These are phyloP conservation scores for Arctium minus DNA, from an alignment of 129 eudicot species.

Conservation along the genomic window DNA sequence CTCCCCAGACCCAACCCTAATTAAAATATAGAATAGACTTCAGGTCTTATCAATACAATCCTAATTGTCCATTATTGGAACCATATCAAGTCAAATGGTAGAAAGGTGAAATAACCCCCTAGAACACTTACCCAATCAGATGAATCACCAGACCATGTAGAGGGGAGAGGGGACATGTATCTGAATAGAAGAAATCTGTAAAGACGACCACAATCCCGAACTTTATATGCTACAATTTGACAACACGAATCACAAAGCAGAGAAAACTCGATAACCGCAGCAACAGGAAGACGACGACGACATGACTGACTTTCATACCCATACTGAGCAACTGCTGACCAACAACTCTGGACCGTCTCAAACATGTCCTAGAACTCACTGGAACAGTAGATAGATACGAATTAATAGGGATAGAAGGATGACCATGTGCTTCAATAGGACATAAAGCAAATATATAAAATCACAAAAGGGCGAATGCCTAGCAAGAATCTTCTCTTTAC, in stretches of 20 bases:
- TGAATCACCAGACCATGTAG: not conserved
- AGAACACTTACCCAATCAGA: constrained; percentile 19
- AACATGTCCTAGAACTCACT: constrained; percentile 92
- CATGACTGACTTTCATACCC: constrained; percentile 93
- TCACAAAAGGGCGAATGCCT: not conserved
- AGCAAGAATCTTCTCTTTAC: constrained; percentile 5
- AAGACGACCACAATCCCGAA: constrained; percentile 33
- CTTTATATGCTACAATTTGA: constrained; percentile 49
- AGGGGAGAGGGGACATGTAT: constrained; percentile 1
- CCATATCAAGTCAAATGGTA: not conserved
- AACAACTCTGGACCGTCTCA: constrained; percentile 74
- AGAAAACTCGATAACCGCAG: constrained; percentile 56
- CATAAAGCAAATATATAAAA: constrained; percentile 7
- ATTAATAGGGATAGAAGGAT: constrained; percentile 37
- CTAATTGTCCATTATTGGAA: constrained; percentile 4
- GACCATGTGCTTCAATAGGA: not conserved
- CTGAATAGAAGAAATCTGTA: constrained; percentile 30
- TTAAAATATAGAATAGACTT: not conserved
- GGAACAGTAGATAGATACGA: constrained; percentile 80
- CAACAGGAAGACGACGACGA: constrained; percentile 71
- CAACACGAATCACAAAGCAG: constrained; percentile 55
- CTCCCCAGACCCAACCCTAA: not conserved
- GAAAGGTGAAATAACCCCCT: constrained; percentile 17
- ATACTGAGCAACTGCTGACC: constrained; percentile 86
- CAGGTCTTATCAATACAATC: constrained; percentile 3